Evolutionary conservation across 2,329 filamentous ascomycete species (phyloP), one percentile per base, ranked within the genome.

Genomic region (Parasarocladium wereldwijsianum): DNA sequence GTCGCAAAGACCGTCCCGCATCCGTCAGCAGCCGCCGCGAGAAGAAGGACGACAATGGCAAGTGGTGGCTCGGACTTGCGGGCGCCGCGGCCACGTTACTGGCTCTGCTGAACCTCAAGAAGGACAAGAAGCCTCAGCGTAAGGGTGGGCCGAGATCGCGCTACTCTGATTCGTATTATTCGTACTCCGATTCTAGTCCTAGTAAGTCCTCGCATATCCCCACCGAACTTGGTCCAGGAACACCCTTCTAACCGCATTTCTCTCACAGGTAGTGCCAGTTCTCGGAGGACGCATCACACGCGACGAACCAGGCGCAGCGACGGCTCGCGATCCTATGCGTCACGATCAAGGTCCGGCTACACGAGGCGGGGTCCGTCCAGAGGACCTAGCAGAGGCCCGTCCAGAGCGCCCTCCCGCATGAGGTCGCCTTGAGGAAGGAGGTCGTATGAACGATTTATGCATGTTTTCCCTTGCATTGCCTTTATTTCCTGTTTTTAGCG

Each of bases 121-220:
- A 66, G 44, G 57, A 65, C 38, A 64, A 64, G 50, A 51, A 54
- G 43, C 55, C 58, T 32, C 46, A 47, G 34, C 50, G 44, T 36
- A 57, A 57, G 42, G 43, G 54, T 22, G 38, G 46, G 27, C 54
- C 50, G 28, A 63, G 60, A 13, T 55, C 54, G 47, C 61, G 42
- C 40, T 66, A 66, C 51, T 63, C 54, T 46, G 64, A 66, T 46
- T 70, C 58, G 31, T 63, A 62, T 37, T 63, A 64, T 43, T 65
- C 60, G 30, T 71, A 68, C 47, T 61, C 59, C 14, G 59, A 55
- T 37, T 58, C 51, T 38, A 61, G 50, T 43, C 60, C 60, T 38
- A 67, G 66, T 69, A 54, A 63, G 65, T 66, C 31, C 23, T 28
- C 22, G 9, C 36, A 32, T 34, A 5, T 18, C 26, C 6, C 14